phyloP scores from a whole-genome alignment of 352 stramenopile genomes.

The Globisporangium spiculum region DNA sequence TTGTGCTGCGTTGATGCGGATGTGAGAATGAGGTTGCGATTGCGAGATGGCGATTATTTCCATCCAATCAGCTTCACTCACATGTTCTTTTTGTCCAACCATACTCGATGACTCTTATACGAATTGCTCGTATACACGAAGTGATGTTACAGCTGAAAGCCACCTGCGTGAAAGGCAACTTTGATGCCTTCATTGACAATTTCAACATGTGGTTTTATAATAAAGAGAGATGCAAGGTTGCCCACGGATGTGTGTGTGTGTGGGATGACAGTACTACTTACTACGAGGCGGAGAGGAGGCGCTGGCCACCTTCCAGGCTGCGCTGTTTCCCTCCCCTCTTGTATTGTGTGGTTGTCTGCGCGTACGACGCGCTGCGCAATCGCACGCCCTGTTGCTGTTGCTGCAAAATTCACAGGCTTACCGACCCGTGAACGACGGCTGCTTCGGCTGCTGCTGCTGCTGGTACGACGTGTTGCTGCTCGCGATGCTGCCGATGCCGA shows the following conservation, averaged over 20 bases:
- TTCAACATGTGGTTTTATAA: slow-evolving; percentile 11
- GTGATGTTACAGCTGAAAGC: background rate
- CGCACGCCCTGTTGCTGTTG: background rate
- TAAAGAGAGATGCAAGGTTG: slow-evolving; percentile 12
- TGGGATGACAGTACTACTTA: background rate
- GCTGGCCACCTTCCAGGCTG: background rate
- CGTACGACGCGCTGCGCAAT: background rate
- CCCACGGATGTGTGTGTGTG: slow-evolving; percentile 2
- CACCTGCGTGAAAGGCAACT: no score
- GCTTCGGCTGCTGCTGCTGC: slow-evolving; percentile 23
- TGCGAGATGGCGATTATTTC: background rate
- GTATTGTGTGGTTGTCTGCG: background rate
- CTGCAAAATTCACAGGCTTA: background rate
- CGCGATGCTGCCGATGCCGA: slow-evolving; percentile 30
- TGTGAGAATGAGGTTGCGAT: background rate
- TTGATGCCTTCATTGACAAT: background rate
- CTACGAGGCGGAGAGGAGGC: background rate
- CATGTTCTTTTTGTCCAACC: background rate
- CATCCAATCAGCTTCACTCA: background rate
- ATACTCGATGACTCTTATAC: background rate
- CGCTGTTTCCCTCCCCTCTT: background rate
- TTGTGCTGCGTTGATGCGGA: background rate
- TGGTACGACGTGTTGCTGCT: slow-evolving; percentile 33
- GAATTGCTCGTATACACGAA: background rate
- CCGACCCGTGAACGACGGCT: slow-evolving; percentile 16